phyloP scores from a whole-genome alignment of 1,284 basidiomycete genomes.

The Laetiporus sulphureus region DNA sequence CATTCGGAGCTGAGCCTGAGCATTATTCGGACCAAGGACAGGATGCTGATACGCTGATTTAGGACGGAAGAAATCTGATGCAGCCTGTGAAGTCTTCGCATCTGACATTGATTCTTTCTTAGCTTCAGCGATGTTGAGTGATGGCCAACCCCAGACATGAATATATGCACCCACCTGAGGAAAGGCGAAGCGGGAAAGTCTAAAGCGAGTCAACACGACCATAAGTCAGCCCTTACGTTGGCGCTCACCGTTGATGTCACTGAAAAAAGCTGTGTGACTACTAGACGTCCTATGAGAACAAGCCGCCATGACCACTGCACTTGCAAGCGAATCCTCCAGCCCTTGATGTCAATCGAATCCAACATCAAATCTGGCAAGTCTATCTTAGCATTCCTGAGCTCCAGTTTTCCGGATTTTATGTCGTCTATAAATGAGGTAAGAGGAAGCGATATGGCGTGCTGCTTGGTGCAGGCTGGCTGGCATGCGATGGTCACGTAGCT shows the following conservation, averaged over 20 bases:
- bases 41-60: too few species aligned
- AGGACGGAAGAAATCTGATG: too few species aligned
- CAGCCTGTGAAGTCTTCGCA: too few species aligned
- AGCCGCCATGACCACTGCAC: conserved; percentile 3
- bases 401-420: conserved; percentile 3
- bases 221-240: too few species aligned
- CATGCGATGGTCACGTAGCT: conserved; percentile 2
- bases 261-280: conserved; percentile 4
- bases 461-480: background rate
- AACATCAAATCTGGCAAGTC: conserved; percentile 5
- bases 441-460: background rate
- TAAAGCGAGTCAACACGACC: too few species aligned
- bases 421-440: conserved; percentile 4
- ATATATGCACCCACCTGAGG: too few species aligned
- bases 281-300: conserved; percentile 1
- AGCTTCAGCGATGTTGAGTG: too few species aligned
- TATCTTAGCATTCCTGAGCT: conserved; percentile 1
- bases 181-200: too few species aligned
- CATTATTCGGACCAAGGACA: too few species aligned
- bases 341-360: background rate
- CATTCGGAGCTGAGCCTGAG: too few species aligned
- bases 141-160: too few species aligned
- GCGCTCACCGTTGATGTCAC: background rate
- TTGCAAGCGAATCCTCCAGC: conserved; percentile 1
- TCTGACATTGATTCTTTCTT: too few species aligned